Base-by-base conservation (phyloP, 352 stramenopile species). In the Saprolegnia diclina region DNA sequence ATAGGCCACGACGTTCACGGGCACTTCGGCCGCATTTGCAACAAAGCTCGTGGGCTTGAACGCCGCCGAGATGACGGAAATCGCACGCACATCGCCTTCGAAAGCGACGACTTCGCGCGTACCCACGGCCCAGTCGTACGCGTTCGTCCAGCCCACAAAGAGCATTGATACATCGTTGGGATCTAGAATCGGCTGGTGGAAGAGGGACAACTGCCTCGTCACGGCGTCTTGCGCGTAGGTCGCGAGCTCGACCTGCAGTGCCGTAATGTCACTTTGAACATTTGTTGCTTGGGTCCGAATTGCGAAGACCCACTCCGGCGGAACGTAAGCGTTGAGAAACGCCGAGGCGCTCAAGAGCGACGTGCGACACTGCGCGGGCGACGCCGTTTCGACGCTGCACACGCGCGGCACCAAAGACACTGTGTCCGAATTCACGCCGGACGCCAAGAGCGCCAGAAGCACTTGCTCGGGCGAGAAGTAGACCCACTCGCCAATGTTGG, bases 51-150 rank as follows among this genome's bases (percentile, higher is more conserved):
- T 50, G 6, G n/a, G 4, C 5, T 4, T 26, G 4, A 22, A 52
- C 5, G 10, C 6, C 5, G 56, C 24, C n/a, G 56, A 52, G 4
- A 65, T 11, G n/a, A 65, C 6, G 4, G 56, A 13, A 37, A 65
- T 32, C 5, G 56, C 11, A 7, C 56, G 14, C 5, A 18, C 18
- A 26, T 65, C 56, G 22, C 56, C 56, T n/a, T 65, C 26, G 6
- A 65, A 19, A 5, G 22, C 7, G 24, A 65, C 24, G n/a, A 65
- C 56, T 53, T 65, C 56, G 19, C 56, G 38, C 56, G 14, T 18
- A 18, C 56, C 56, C 13, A 10, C 10, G 24, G 14, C 32, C 56
- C 56, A 65, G 13, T 65, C 56, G 29, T 54, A 65, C 6, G 29
- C 19, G 29, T 56, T 56, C 21, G 32, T 26, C 57, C 57, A 57